Base-by-base conservation (phyloP, 805 yeast genomes). In the Kodamaea laetipori region DNA sequence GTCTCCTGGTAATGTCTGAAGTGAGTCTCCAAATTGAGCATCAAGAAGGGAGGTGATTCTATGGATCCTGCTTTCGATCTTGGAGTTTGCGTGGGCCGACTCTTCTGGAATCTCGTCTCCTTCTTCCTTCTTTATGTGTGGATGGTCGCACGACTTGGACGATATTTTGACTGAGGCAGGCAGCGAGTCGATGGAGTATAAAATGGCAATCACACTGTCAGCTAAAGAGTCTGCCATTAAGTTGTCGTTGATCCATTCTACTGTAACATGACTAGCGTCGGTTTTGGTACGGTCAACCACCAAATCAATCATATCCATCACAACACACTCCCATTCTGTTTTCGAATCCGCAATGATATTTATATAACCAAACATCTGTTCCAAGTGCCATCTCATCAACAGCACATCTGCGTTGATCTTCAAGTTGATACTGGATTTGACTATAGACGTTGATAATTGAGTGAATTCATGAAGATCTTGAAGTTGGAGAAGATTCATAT, bases 121-220 rank as follows among this genome's bases (percentile, higher is more conserved):
- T 6, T 44, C 35, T 26, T 39, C 42, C 27, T 35, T 21, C 25
- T 30, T 43, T 11, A 35, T 30, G 15, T 41, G 48, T 7, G 43
- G 37, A 58, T 81, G 85, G 1, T 57, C 48, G 50, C 85, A 82
- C 1, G 72, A 50, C 42, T 76, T 75, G 4, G 95, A 81, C 10
- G 96, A 81, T 50, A 89, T 63, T 60, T 92, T 94, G 21, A 94
- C 96, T 5, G 97, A 88, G 1, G 97, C 95, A 8, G 97, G 97
- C 0, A 96, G 82, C 0, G 96, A 84, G 60, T 94, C 99, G 32
- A 92, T 94, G 35, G 96, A 87, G 64, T 92, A 76, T 24, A 94
- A 64, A 28, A 94, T 89, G 0, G 97, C 97, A 46, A 94, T 78
- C 1, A 90, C 86, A 11, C 96, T 84, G 58, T 94, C 99, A 0